phyloP scores from a whole-genome alignment of 2,329 filamentous ascomycete species.

The Diaporthe sp. region DNA sequence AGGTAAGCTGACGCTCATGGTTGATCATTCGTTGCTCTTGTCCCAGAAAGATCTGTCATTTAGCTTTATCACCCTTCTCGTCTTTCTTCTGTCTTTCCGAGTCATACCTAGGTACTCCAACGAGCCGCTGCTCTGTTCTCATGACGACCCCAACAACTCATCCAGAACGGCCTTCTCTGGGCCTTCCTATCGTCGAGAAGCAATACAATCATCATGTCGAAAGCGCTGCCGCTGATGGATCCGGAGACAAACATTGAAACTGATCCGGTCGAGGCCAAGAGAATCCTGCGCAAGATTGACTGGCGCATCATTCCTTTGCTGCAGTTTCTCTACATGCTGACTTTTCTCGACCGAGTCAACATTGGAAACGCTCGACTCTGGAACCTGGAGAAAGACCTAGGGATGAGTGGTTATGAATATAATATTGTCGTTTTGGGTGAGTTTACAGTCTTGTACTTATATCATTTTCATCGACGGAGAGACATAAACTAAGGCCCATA shows the following conservation, averaged over 20 bases:
- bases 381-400: constrained; percentile 18
- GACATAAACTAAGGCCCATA: neutral
- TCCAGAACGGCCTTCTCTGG: neutral
- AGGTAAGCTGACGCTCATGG: neutral
- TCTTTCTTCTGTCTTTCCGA: neutral
- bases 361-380: constrained; percentile 50
- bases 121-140: neutral
- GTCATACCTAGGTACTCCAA: neutral
- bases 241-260: neutral
- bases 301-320: constrained; percentile 21
- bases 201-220: neutral
- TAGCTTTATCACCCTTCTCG: neutral
- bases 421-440: constrained; percentile 13
- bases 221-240: constrained; percentile 15
- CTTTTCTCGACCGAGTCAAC: constrained; percentile 47
- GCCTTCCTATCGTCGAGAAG: neutral
- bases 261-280: neutral
- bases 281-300: neutral
- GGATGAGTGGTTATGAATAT: constrained; percentile 4
- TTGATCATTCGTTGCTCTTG: neutral
- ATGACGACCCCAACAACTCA: neutral
- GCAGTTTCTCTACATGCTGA: constrained; percentile 45
- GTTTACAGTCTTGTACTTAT: neutral
- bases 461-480: neutral
- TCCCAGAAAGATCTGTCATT: neutral